Base-by-base conservation (phyloP, 768 basidiomycete species). In the Mycena floridula region DNA sequence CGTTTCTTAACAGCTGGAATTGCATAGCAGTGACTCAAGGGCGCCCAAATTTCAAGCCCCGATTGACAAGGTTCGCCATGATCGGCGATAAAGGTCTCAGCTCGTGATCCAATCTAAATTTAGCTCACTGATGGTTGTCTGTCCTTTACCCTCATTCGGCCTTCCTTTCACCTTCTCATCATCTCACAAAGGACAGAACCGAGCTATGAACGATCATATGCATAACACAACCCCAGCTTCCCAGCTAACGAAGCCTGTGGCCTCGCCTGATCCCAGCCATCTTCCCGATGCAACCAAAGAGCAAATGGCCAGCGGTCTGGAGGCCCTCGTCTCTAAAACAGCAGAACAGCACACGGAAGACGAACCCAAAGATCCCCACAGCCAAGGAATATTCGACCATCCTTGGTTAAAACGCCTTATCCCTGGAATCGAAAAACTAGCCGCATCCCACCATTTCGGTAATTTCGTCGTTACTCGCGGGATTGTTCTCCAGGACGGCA, bases 351-450 rank as follows among this genome's bases (percentile, higher is more conserved):
- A 22, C 13, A n/a, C 40, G 4, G 22, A 20, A 41, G 27, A 36
- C 43, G 4, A 41, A 52, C 25, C 28, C 51, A 2, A 56, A 66
- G 39, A 66, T 45, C 56, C 64, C 9, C 59, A 62, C 2, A 55
- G 62, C 22, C 54, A 58, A 28, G 44, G 48, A 1, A 25, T 69
- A 12, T 51, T 51, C 42, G 51, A 54, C 18, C 44, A 66, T 22
- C 62, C 66, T 1, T 66, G 70, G 66, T 56, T 81, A 27, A 64
- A 71, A 48, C 65, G 60, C 25, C 54, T 78, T 24, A 66, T 82
- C 7, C 80, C 80, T 1, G 75, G 78, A 16, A 64, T 82, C 32
- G 70, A 82, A 59, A 67, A 68, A 44, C 60, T 81, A 20, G 79
- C 78, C 3, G 52, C 57, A 4, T 60, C 68, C 23, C 74, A 75